Percentiles rank a stretch among this genome's conserved stretches.
Conservation (phyloP, 2,329 filamentous ascomycete species). For the Endocalyx cinctus region DNA sequence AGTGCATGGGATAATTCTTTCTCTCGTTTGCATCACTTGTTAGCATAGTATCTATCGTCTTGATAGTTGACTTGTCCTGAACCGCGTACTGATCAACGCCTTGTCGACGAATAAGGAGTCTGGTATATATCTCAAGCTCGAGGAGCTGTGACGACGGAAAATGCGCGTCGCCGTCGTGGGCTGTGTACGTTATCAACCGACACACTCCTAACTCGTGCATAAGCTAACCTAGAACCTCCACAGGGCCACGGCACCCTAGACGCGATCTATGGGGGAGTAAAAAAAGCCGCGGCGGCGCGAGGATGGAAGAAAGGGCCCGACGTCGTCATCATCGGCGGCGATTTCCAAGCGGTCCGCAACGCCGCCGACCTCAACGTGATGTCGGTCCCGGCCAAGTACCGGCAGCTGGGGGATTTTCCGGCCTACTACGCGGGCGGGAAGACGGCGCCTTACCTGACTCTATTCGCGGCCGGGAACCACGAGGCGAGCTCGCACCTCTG, state of each 20-base stretch:
- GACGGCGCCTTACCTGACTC: conserved; percentile 78
- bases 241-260: conserved; percentile 89
- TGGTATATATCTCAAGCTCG: no score
- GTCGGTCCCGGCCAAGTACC: conserved; percentile 85
- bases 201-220: no score
- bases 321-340: conserved; percentile 88
- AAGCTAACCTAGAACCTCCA: no score
- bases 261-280: conserved; percentile 81
- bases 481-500: conserved; percentile 87
- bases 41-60: no score
- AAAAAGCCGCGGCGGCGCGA: conserved; percentile 62
- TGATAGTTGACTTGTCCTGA: no score
- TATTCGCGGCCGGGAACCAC: conserved; percentile 94
- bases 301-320: conserved; percentile 82
- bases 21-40: no score
- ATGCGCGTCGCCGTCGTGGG: no score
- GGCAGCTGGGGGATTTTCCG: conserved; percentile 84
- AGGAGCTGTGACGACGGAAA: no score
- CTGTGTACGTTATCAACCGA: no score
- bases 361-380: conserved; percentile 82
- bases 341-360: conserved; percentile 94
- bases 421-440: conserved; percentile 82
- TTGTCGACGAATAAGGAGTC: no score
- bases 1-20: no score
- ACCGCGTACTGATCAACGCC: no score